Percentiles rank a stretch among this genome's conserved stretches.
phyloP scores from a whole-genome alignment of 495 filamentous ascomycete genomes.

The Aspergillus affinis region DNA sequence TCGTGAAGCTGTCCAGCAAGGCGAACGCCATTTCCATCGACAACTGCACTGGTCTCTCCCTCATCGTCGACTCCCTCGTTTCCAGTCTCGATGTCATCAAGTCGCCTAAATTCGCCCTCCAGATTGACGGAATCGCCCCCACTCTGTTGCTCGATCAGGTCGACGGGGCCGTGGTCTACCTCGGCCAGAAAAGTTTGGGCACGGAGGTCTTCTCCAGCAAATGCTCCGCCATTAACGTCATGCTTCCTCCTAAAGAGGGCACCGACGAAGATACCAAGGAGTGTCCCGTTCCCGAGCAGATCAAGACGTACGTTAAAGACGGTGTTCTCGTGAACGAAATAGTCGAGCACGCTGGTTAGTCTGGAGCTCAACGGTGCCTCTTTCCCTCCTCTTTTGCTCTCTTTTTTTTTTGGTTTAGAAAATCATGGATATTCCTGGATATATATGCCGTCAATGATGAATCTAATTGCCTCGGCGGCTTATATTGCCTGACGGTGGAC shows the following conservation, averaged over 20 bases:
- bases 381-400: background rate
- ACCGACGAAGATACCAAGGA: conserved; percentile 79
- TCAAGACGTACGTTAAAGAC: conserved; percentile 75
- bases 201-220: conserved; percentile 90
- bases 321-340: conserved; percentile 81
- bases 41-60: conserved; percentile 77
- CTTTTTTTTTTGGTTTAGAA: background rate
- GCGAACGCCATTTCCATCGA: conserved; percentile 93
- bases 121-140: conserved; percentile 79
- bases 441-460: no score
- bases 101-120: conserved; percentile 84
- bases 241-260: conserved; percentile 60
- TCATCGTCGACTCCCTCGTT: conserved; percentile 87
- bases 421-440: background rate
- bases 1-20: conserved; percentile 85
- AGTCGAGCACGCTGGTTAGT: conserved; percentile 78
- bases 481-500: background rate
- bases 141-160: conserved; percentile 91
- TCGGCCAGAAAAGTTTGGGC: conserved; percentile 70
- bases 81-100: conserved; percentile 93
- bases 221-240: conserved; percentile 78
- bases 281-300: conserved; percentile 83
- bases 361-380: background rate
- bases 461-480: background rate
- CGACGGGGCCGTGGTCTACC: conserved; percentile 83